phyloP scores from a whole-genome alignment of 331 rosid species.

The Acacia concinna region DNA sequence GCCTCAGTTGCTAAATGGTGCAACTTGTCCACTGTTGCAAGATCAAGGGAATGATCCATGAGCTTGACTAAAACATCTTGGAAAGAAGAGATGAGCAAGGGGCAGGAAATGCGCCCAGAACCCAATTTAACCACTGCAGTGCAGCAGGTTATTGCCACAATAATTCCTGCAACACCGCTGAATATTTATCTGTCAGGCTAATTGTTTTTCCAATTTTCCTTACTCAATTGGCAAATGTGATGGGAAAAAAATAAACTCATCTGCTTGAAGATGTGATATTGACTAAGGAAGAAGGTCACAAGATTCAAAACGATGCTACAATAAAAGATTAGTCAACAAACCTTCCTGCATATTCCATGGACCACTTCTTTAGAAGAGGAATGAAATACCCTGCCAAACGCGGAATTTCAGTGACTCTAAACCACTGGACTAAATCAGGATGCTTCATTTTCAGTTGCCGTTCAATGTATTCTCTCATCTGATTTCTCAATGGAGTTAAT shows the following conservation, averaged over 20 bases:
- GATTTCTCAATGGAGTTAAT: slow-evolving; percentile 47
- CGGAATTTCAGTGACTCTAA: slow-evolving; percentile 51
- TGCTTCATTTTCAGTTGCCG: slow-evolving; percentile 44
- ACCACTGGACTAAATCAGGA: slow-evolving; percentile 60
- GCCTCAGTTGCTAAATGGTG: slow-evolving; percentile 65
- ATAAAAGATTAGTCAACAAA: slow-evolving; percentile 42
- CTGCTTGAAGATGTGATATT: slow-evolving; percentile 7
- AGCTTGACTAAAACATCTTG: slow-evolving; percentile 53
- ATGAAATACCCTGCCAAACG: slow-evolving; percentile 50
- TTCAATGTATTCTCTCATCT: slow-evolving; percentile 49
- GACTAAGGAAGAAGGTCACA: slow-evolving; percentile 21
- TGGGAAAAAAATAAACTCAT: slow-evolving; percentile 9
- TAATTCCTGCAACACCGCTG: slow-evolving; percentile 82
- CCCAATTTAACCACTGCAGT: slow-evolving; percentile 68
- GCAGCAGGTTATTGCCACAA: slow-evolving; percentile 70
- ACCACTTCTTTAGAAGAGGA: slow-evolving; percentile 66
- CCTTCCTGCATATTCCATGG: slow-evolving; percentile 84
- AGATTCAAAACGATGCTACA: slow-evolving; percentile 19
- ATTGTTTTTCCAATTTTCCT: slow-evolving; percentile 15
- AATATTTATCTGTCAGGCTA: slow-evolving; percentile 48
- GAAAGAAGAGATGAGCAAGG: slow-evolving; percentile 26
- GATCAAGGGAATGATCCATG: slow-evolving; percentile 56
- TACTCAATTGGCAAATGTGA: slow-evolving; percentile 9
- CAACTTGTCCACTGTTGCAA: slow-evolving; percentile 60
- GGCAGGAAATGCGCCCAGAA: slow-evolving; percentile 30